Evolutionary conservation across 1,139 yeast species (phyloP), one percentile per base, ranked within the genome.

Genomic region (Candida freyschussii): DNA sequence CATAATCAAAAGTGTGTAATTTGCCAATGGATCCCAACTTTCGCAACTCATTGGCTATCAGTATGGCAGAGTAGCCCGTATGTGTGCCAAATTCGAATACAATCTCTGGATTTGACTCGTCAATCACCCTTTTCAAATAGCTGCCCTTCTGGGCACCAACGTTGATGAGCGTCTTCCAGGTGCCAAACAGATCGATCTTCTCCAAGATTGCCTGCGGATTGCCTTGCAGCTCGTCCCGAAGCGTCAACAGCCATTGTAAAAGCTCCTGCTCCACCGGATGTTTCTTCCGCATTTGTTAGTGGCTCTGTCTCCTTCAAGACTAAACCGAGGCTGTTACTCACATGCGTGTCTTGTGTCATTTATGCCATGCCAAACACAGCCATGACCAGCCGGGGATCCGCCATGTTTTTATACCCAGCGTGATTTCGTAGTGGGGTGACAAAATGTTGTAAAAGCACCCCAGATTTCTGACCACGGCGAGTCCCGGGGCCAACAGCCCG

Each of bases 41-140:
- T 50, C 41, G 7, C 39, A 40, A 63, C 40, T 37, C 56, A 54
- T 20, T 45, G 0, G 51, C 50, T 17, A 41, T 37, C 5, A 58
- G 43, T 3, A 69, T 56, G 7, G 72, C 67, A 1, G 69, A 61
- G 40, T 68, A 69, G 0, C 75, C 75, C 13, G 63, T 51, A 36
- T 60, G 67, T 4, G 69, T 57, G 5, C 75, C 75, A 26, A 69
- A 50, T 40, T 70, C 75, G 24, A 64, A 48, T 51, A 67, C 50
- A 4, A 56, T 35, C 22, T 53, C 54, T 2, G 73, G 72, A 15
- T 55, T 45, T 5, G 32, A 27, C 27, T 51, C 39, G 8, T 36
- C 38, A 15, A 67, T 52, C 30, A 55, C 44, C 4, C 59, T 52
- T 12, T 52, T 30, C 5, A 68, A 50, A 1, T 52, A 34, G n/a